These are phyloP conservation scores for Coprinellus micaceus DNA, from an alignment of 768 basidiomycete species.

Conservation along the genomic window DNA sequence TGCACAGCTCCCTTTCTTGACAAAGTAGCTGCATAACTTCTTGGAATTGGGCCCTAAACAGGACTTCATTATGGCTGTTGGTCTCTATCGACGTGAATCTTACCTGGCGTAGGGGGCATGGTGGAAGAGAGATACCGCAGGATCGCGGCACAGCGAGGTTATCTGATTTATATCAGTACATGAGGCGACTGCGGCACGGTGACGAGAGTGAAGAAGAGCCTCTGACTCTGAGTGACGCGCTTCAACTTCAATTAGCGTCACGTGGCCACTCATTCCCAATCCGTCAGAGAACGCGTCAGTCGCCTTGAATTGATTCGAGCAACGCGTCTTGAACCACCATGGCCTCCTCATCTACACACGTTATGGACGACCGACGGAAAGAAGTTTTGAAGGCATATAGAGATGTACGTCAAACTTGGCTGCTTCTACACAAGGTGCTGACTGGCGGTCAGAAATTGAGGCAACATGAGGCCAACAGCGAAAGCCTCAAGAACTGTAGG, in stretches of 20 bases:
- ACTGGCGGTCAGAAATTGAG: constrained; percentile 76
- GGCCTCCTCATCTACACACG: constrained; percentile 54
- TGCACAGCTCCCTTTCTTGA: background rate
- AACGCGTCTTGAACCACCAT: constrained; percentile 2
- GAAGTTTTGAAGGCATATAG: constrained; percentile 77
- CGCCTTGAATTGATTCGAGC: background rate
- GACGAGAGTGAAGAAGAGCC: background rate
- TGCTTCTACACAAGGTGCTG: too few species aligned
- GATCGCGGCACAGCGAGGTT: background rate
- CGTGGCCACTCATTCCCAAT: background rate
- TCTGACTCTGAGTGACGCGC: background rate
- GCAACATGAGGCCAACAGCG: constrained; percentile 81
- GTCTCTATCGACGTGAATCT: too few species aligned
- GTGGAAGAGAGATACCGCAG: background rate
- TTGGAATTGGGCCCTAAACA: background rate
- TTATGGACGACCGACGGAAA: constrained; percentile 66
- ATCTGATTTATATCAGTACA: background rate
- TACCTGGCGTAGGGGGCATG: too few species aligned
- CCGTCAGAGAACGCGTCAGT: constrained; percentile 8
- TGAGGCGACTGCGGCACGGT: background rate
- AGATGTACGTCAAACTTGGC: constrained; percentile 51
- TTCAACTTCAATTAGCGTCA: background rate
- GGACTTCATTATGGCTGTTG: background rate
- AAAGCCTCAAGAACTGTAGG: constrained; percentile 87
- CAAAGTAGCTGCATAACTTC: background rate